phyloP scores from a whole-genome alignment of 306 rosid genomes.

The Crataegus laevigata region DNA sequence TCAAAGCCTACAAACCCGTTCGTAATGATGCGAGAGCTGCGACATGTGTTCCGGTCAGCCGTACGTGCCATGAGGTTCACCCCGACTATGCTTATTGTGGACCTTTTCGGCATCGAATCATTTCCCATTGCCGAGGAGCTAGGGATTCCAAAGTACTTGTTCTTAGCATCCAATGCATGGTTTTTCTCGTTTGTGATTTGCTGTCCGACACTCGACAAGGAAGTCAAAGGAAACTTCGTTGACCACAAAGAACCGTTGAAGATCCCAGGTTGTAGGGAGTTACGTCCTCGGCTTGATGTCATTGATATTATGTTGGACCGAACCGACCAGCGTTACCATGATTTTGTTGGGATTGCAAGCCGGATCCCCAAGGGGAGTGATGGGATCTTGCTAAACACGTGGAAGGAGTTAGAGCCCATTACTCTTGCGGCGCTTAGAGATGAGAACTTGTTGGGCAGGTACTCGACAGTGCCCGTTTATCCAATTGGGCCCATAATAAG shows the following conservation, averaged over 20 bases:
- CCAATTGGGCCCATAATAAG: constrained; percentile 50
- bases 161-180: constrained; percentile 36
- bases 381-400: constrained; percentile 55
- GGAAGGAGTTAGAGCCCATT: constrained; percentile 37
- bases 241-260: constrained; percentile 18
- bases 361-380: constrained; percentile 7
- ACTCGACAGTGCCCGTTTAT: constrained; percentile 20
- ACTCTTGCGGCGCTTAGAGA: constrained; percentile 18
- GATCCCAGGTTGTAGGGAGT: constrained; percentile 37
- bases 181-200: constrained; percentile 23
- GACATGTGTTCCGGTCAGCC: background rate
- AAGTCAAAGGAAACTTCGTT: constrained; percentile 24
- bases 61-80: background rate
- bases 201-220: constrained; percentile 18
- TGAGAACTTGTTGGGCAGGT: constrained; percentile 6
- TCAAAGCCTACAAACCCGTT: background rate
- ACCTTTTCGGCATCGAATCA: constrained; percentile 34
- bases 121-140: constrained; percentile 47
- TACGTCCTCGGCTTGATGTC: constrained; percentile 22
- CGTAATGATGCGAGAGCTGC: constrained; percentile 23
- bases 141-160: constrained; percentile 30
- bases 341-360: background rate
- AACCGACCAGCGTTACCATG: constrained; percentile 11
- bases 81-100: constrained; percentile 39
- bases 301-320: constrained; percentile 27